Base-by-base conservation (phyloP, 495 filamentous ascomycete genomes). In the Polyplosphaeria fusca region DNA sequence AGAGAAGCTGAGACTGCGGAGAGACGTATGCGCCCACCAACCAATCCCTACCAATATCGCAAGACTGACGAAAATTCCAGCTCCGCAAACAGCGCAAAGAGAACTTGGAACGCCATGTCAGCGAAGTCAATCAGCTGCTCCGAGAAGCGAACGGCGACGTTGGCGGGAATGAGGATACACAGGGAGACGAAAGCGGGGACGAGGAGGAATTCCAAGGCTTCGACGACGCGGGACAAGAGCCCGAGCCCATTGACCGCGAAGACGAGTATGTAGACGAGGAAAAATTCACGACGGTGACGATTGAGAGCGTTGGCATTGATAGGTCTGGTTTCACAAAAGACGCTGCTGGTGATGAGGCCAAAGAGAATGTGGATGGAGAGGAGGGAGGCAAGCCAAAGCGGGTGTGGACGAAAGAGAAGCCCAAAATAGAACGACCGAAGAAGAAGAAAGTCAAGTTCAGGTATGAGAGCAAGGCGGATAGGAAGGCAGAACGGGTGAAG, bases 221-320 rank as follows among this genome's bases (percentile, higher is more conserved):
- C n/a, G n/a, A n/a, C n/a, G n/a, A n/a, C n/a, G n/a, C n/a, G n/a
- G n/a, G n/a, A n/a, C n/a, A n/a, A n/a, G 75, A 77, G 3, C 66
- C 68, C 20, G 46, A 47, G 19, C 18, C 19, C 3, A 48, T 94
- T 18, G 82, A 91, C 67, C 82, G 86, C 61, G 89, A 96, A 65
- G 91, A 92, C 49, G 91, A 96, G 71, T 98, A 95, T 72, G 81
- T 96, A 55, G 93, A 98, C 71, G 93, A 97, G 70, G 92, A 96
- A 66, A 87, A 86, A 69, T 94, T 88, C 67, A 95, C 92, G 16
- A 94, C 87, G 2, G 93, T 98, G 25, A 96, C 89, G 0, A 82
- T 98, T 0, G 90, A 96, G 68, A 86, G 86, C n/a, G 89, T 98
- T 67, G 86, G 86, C 64, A 75, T 92, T 5, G 83, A 87, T 2